phyloP scores from a whole-genome alignment of 148 eudicot species.

The Oxyria digyna region DNA sequence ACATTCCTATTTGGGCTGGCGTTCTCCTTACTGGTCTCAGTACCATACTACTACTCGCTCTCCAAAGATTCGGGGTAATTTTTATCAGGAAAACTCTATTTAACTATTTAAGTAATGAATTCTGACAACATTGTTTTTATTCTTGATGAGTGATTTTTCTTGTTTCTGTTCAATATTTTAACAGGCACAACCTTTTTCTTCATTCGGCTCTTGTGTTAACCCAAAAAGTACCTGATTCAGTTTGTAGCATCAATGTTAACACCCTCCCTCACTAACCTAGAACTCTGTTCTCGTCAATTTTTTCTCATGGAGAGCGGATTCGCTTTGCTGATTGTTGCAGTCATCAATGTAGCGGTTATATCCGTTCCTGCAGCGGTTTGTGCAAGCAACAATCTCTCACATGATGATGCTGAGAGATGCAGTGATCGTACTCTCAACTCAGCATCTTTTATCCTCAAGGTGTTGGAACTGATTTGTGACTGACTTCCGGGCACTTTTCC shows the following conservation, averaged over 20 bases:
- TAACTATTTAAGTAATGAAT: no score
- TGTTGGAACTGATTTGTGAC: no score
- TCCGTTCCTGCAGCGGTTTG: constrained; percentile 20
- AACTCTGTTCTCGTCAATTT: constrained; percentile 10
- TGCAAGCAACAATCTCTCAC: constrained; percentile 5
- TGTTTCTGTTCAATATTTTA: neutral
- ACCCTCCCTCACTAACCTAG: neutral
- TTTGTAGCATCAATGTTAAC: constrained; percentile 30
- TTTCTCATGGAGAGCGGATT: constrained; percentile 26
- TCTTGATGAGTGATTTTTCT: neutral
- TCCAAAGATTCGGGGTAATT: constrained; percentile 17
- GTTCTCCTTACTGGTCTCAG: constrained; percentile 17
- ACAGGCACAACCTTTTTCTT: constrained; percentile 55
- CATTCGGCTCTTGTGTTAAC: constrained; percentile 63
- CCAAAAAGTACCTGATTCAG: constrained; percentile 41
- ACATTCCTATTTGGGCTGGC: constrained; percentile 17
- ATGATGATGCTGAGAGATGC: constrained; percentile 13
- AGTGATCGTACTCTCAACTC: constrained; percentile 17
- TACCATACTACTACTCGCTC: constrained; percentile 13
- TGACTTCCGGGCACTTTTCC: no score
- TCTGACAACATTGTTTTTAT: no score
- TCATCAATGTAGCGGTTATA: constrained; percentile 21
- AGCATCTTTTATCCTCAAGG: constrained; percentile 27
- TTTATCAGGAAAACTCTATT: no score
- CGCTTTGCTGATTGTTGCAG: constrained; percentile 19